A percentile compares a stretch with the other conserved stretches of the same genome.
phyloP scores from a whole-genome alignment of 2,329 filamentous ascomycete genomes.

The Lasiodiplodia citricola region DNA sequence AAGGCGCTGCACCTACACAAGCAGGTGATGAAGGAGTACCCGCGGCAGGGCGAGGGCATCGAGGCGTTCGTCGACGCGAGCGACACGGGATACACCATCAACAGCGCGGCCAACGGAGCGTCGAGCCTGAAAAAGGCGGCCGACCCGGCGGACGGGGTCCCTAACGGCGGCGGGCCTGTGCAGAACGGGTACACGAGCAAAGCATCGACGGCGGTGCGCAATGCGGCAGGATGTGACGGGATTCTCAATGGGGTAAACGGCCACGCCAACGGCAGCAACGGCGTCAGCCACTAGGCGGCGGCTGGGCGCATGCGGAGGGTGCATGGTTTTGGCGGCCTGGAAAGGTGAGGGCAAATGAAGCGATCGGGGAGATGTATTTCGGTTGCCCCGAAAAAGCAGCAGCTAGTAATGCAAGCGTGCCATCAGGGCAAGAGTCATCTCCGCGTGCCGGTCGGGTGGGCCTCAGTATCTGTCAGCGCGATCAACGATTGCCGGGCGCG shows the following conservation, averaged over 20 bases:
- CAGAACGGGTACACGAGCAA: slow-evolving; percentile 21
- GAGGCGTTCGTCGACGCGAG: slow-evolving; percentile 73
- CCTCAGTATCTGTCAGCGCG: slow-evolving; percentile 5
- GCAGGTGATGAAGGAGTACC: slow-evolving; percentile 65
- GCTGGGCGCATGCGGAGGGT: neutral
- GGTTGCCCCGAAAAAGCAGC: slow-evolving; percentile 20
- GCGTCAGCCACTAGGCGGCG: slow-evolving; percentile 11
- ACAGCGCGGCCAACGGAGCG: slow-evolving; percentile 39
- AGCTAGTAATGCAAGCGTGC: slow-evolving; percentile 16
- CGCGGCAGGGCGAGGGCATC: slow-evolving; percentile 67
- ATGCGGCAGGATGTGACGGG: slow-evolving; percentile 37
- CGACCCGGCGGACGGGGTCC: slow-evolving; percentile 30
- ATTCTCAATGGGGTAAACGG: slow-evolving; percentile 25
- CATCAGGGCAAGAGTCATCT: slow-evolving; percentile 11
- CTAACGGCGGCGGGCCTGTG: slow-evolving; percentile 27
- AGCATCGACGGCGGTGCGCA: slow-evolving; percentile 26
- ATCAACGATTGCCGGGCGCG: slow-evolving; percentile 7
- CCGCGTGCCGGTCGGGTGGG: slow-evolving; percentile 1
- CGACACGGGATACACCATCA: slow-evolving; percentile 67
- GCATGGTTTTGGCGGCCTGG: neutral
- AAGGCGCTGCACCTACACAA: slow-evolving; percentile 68
- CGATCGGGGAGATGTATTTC: slow-evolving; percentile 2
- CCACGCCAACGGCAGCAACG: neutral
- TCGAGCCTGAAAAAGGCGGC: slow-evolving; percentile 33
- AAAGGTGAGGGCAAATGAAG: slow-evolving; percentile 9